A percentile compares a stretch with the other conserved stretches of the same genome.
phyloP scores from a whole-genome alignment of 352 stramenopile genomes.

The Globisporangium uncinulatum region DNA sequence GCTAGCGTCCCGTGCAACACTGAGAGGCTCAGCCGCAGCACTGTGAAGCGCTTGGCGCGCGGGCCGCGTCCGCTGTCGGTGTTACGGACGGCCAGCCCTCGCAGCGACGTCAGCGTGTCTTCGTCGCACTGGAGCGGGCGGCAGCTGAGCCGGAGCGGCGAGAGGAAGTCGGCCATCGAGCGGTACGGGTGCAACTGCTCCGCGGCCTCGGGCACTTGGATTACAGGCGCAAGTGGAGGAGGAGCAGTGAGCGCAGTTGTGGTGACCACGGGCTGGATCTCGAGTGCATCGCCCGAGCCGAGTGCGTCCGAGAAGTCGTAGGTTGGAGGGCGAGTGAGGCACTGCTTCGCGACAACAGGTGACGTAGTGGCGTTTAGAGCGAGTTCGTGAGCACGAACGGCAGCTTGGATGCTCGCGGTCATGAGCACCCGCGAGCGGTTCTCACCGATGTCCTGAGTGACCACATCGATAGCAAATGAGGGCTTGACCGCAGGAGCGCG shows the following conservation, averaged over 20 bases:
- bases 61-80: conserved; percentile 16
- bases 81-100: conserved; percentile 30
- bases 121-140: conserved; percentile 35
- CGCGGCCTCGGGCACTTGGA: conserved; percentile 24
- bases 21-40: conserved; percentile 23
- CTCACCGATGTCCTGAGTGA: neutral
- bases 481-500: neutral
- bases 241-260: no score
- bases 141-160: conserved; percentile 30
- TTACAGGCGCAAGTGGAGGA: conserved; percentile 21
- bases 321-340: no score
- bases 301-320: no score
- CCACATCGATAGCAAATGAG: neutral
- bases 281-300: no score
- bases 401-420: conserved; percentile 4
- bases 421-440: neutral
- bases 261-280: no score
- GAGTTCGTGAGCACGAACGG: no score
- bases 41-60: conserved; percentile 1
- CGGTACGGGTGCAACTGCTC: conserved; percentile 15
- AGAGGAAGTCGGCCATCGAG: conserved; percentile 41
- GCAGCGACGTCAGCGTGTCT: conserved; percentile 27
- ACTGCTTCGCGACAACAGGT: no score
- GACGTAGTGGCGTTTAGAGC: no score
- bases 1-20: conserved; percentile 28